A percentile compares a stretch with the other conserved stretches of the same genome.
Evolutionary conservation across 345 rosid genomes (phyloP).

Genomic region (Salix caprea): DNA sequence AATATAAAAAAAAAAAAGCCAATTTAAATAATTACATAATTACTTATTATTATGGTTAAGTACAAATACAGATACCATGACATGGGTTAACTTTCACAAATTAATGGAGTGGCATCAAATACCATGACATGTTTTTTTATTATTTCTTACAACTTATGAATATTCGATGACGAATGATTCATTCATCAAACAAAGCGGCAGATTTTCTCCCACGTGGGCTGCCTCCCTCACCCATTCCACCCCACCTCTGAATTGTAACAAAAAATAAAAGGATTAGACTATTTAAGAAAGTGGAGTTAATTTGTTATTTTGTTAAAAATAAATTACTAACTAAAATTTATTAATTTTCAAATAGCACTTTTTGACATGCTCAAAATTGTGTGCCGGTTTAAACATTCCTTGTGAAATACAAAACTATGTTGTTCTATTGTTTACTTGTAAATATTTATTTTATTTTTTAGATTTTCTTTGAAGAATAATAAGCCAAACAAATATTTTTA

Average conservation of each 20-base stretch:
- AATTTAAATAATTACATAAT: too few relatives aligned
- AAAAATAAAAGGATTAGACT: neutral
- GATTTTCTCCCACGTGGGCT: constrained; percentile 11
- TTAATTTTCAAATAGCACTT: neutral
- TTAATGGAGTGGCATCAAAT: too few relatives aligned
- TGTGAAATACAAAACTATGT: neutral
- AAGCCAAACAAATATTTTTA: neutral
- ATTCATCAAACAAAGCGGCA: neutral
- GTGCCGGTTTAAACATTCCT: neutral
- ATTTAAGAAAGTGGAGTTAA: neutral
- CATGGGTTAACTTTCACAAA: too few relatives aligned
- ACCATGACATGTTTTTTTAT: neutral
- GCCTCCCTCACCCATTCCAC: neutral
- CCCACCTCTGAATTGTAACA: too few relatives aligned
- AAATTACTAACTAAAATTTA: too few relatives aligned
- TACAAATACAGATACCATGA: too few relatives aligned
- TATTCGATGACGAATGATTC: neutral
- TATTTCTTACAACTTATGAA: neutral
- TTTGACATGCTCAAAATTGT: neutral
- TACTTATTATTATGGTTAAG: too few relatives aligned
- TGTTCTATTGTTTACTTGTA: neutral
- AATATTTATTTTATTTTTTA: too few relatives aligned
- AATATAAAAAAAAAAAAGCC: too few relatives aligned
- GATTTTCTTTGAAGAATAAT: too few relatives aligned
- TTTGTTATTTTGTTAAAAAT: neutral